phyloP scores from a whole-genome alignment of 2,329 filamentous ascomycete species.

The Neurospora sp. region DNA sequence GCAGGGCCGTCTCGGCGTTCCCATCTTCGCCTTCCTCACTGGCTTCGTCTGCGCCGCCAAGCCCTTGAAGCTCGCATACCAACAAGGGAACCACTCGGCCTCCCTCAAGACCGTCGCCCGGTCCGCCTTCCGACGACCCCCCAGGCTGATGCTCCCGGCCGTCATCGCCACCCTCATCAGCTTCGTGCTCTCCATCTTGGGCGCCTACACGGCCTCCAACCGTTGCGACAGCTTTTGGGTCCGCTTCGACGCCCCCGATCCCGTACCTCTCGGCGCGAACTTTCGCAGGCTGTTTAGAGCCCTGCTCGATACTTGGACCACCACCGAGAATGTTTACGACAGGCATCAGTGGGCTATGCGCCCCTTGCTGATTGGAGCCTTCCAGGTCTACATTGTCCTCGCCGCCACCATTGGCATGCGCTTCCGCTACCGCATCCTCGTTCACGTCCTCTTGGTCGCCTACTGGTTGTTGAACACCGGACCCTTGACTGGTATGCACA shows the following conservation, averaged over 20 bases:
- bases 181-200: slow-evolving; percentile 37
- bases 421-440: slow-evolving; percentile 34
- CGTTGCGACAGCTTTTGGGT: slow-evolving; percentile 41
- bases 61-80: slow-evolving; percentile 37
- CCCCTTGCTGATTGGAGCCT: slow-evolving; percentile 37
- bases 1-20: slow-evolving; percentile 44
- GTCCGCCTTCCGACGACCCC: slow-evolving; percentile 42
- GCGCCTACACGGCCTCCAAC: slow-evolving; percentile 36
- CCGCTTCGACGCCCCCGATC: slow-evolving; percentile 35
- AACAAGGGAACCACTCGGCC: slow-evolving; percentile 32
- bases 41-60: slow-evolving; percentile 47
- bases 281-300: slow-evolving; percentile 32
- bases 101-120: slow-evolving; percentile 39
- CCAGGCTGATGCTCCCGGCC: slow-evolving; percentile 40
- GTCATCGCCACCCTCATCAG: slow-evolving; percentile 40
- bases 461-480: slow-evolving; percentile 39
- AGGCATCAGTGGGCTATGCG: slow-evolving; percentile 46
- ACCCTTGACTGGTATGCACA: slow-evolving; percentile 32
- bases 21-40: slow-evolving; percentile 46
- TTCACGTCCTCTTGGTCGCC: slow-evolving; percentile 33
- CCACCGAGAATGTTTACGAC: slow-evolving; percentile 40
- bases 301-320: slow-evolving; percentile 40
- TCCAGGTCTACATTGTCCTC: slow-evolving; percentile 39
- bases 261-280: slow-evolving; percentile 34
- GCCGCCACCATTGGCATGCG: slow-evolving; percentile 37